These are phyloP conservation scores for Leccinum truebloodii DNA, from an alignment of 768 basidiomycete genomes.

Conservation along the genomic window DNA sequence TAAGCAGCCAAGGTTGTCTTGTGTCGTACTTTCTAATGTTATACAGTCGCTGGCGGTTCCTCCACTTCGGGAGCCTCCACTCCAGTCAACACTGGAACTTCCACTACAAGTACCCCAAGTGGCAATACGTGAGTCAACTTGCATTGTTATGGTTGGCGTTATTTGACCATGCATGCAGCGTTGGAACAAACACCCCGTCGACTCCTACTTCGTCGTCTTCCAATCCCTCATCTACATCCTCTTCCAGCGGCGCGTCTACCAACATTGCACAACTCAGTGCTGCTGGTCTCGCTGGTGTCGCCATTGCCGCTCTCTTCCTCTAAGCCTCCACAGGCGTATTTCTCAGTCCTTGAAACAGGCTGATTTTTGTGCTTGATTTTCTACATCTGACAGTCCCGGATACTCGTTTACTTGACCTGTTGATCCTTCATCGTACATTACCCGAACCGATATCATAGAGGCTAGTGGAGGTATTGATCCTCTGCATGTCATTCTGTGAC, in stretches of 20 bases:
- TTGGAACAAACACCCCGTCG: background rate
- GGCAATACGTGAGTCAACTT: constrained; percentile 21
- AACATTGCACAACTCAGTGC: constrained; percentile 45
- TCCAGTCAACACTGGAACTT: background rate
- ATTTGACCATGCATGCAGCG: constrained; percentile 1
- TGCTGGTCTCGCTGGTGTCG: constrained; percentile 39
- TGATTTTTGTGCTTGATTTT: constrained; percentile 22
- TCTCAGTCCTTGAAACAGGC: constrained; percentile 9
- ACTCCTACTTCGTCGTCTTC: constrained; percentile 2
- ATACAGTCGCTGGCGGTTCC: constrained; percentile 25
- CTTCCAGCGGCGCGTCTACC: constrained; percentile 40
- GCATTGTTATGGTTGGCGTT: background rate
- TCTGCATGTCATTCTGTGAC: constrained; percentile 2
- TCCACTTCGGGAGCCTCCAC: constrained; percentile 18
- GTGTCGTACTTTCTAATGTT: constrained; percentile 18
- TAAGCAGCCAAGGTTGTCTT: constrained; percentile 21
- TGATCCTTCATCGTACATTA: constrained; percentile 22
- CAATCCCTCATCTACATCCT: constrained; percentile 25
- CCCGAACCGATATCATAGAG: constrained; percentile 6
- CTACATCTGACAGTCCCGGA: constrained; percentile 14
- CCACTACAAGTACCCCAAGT: background rate
- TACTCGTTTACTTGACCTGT: constrained; percentile 10
- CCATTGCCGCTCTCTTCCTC: constrained; percentile 40
- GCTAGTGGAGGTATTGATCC: constrained; percentile 3
- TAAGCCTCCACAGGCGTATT: constrained; percentile 21